Evolutionary conservation across 176 grass and related monocot genomes (phyloP), one percentile per base, ranked within the genome.

Genomic region (Panicum miliaceum): DNA sequence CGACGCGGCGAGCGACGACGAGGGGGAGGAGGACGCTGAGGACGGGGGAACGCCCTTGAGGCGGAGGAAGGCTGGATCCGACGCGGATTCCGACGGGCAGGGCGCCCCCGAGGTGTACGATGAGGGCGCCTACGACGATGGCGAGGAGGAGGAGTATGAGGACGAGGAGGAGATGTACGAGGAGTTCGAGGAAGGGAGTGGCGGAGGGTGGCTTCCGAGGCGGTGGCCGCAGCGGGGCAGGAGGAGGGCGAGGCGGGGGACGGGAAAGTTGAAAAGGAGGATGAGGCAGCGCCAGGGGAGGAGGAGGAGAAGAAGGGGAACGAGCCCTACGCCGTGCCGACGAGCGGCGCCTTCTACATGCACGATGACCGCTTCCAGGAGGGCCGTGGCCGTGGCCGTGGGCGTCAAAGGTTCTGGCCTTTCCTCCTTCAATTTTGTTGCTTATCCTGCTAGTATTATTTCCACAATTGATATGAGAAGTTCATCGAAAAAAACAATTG

Each of bases 331-430:
- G 88, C 96, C 19, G 96, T 99, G 69, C 96, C 96, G 7, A 99
- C 96, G 22, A 76, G 85, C 4, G 96, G 96, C 53, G 89, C 96
- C 7, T 99, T 99, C 89, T 99, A 99, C 91, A 99, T 99, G 96
- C 96, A 99, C 85, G 96, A 99, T 53, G 96, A 99, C 77, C 93
- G 96, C 15, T 96, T 96, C 81, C 96, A 99, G 76, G 96, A 99
- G 80, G 91, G 85, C 54, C 83, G 85, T 22, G 87, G 84, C 19
- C 80, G 93, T 16, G 90, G 85, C 1, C 83, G 93, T 18, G 89
- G 85, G 4, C 89, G 93, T 5, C 91, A 89, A 82, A 99, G 96
- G 96, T 99, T 80, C 36, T 3, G 2, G 1, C 14, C 10, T 41
- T 50, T 15, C 20, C 56, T 36, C 50, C 75, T 65, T 26, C 16